Evolutionary conservation across 179 eudicot species (phyloP).

Genomic region (Silene vulgaris): DNA sequence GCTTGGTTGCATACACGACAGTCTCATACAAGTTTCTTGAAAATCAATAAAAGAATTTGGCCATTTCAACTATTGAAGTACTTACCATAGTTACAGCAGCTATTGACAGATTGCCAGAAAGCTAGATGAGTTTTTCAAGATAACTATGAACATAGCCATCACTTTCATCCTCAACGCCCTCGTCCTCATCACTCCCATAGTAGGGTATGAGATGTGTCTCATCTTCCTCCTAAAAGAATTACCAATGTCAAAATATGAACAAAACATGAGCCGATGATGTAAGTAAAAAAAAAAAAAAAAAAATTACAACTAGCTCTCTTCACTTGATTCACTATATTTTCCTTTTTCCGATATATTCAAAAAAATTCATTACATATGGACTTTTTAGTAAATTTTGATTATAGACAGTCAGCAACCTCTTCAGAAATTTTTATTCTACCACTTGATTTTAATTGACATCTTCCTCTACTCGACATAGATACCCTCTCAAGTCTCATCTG

Average conservation of each 20-base stretch:
- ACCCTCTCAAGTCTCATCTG: too few relatives aligned
- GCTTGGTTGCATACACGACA: too few relatives aligned
- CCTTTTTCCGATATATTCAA: neutral
- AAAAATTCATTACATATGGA: neutral
- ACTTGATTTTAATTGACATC: neutral
- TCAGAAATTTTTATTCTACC: neutral
- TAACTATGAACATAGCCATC: conserved; percentile 18
- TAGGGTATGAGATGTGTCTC: conserved; percentile 40
- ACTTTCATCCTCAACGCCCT: conserved; percentile 35
- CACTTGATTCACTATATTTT: neutral
- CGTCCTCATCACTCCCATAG: conserved; percentile 36
- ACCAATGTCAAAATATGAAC: conserved; percentile 11
- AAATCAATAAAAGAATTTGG: neutral
- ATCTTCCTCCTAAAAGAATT: conserved; percentile 52
- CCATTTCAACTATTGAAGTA: neutral
- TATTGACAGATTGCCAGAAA: neutral
- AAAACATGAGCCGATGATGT: neutral
- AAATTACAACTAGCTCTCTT: neutral
- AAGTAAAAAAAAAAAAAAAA: neutral
- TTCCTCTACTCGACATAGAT: too few relatives aligned
- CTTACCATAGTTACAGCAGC: neutral
- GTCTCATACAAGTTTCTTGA: too few relatives aligned
- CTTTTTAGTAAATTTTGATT: neutral
- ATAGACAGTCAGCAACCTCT: neutral
- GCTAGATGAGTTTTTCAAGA: conserved; percentile 12